These are phyloP conservation scores for Zizania palustris DNA, from an alignment of 202 grass and related monocot species.

Conservation along the genomic window DNA sequence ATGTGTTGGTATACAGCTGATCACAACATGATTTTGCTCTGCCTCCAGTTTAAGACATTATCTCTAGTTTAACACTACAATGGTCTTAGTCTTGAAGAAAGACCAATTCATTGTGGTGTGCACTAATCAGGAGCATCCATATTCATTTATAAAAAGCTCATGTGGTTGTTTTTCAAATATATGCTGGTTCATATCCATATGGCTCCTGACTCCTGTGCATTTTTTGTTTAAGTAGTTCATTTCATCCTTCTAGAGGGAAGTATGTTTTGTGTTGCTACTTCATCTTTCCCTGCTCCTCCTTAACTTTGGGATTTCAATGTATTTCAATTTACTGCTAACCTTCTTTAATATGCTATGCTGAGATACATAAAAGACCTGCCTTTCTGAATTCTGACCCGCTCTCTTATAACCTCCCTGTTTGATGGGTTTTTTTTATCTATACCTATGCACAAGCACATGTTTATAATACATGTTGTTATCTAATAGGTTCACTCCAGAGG, in stretches of 20 bases:
- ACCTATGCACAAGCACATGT: not conserved
- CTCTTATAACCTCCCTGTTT: not conserved
- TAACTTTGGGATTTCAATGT: not conserved
- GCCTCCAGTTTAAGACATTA: not conserved
- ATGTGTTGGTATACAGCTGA: not conserved
- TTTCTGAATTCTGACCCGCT: not conserved
- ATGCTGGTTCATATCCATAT: not conserved
- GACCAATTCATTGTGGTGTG: not conserved
- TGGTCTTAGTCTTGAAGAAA: not conserved
- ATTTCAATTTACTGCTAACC: not conserved
- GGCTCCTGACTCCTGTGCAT: not conserved
- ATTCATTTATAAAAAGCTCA: not conserved
- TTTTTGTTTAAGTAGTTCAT: not conserved
- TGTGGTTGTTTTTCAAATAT: not conserved
- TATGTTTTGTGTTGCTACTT: not conserved
- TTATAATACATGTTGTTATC: conserved; percentile 4
- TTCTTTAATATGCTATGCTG: conserved; percentile 5
- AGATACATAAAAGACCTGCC: not conserved
- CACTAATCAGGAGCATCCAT: not conserved
- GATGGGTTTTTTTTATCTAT: not conserved
- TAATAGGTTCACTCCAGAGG: conserved; percentile 95
- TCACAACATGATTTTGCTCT: conserved; percentile 1
- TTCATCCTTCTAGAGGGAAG: not conserved
- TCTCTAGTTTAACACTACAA: not conserved
- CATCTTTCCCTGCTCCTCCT: not conserved